These are phyloP conservation scores for Dendrostoma leiphaemia DNA, from an alignment of 2,329 filamentous ascomycete species.

Conservation along the genomic window DNA sequence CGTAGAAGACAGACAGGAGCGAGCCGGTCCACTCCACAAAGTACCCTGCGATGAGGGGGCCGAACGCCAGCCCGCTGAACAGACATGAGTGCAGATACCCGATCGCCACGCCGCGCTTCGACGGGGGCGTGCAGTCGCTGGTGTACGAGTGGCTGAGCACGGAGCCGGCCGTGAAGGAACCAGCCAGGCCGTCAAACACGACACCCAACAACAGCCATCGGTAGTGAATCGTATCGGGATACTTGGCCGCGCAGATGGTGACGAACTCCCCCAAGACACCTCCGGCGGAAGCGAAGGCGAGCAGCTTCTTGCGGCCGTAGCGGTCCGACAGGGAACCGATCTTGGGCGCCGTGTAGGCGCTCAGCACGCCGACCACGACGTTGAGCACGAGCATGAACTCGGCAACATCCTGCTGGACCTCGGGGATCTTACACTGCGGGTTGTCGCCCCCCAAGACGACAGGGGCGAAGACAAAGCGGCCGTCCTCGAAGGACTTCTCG, in stretches of 20 bases:
- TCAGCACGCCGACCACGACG: slow-evolving; percentile 72
- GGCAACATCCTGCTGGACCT: slow-evolving; percentile 74
- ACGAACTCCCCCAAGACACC: slow-evolving; percentile 72
- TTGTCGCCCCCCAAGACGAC: slow-evolving; percentile 69
- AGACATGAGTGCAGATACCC: slow-evolving; percentile 88
- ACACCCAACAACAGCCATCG: slow-evolving; percentile 76
- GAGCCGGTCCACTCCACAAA: slow-evolving; percentile 74
- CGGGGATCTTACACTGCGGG: slow-evolving; percentile 74
- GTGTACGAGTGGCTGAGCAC: slow-evolving; percentile 81
- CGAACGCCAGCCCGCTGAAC: slow-evolving; percentile 84
- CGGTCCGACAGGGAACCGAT: slow-evolving; percentile 84
- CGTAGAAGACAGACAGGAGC: slow-evolving; percentile 80
- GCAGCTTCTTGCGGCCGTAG: slow-evolving; percentile 73
- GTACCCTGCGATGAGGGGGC: slow-evolving; percentile 77
- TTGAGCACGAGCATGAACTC: slow-evolving; percentile 76
- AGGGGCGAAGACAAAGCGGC: slow-evolving; percentile 58
- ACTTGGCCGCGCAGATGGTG: slow-evolving; percentile 75
- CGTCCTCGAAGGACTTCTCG: slow-evolving; percentile 59
- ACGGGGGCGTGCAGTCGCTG: slow-evolving; percentile 81
- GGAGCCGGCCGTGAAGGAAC: slow-evolving; percentile 83
- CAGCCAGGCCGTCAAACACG: slow-evolving; percentile 77
- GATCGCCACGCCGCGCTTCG: slow-evolving; percentile 77
- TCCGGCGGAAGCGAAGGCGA: slow-evolving; percentile 73
- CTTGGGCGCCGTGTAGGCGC: slow-evolving; percentile 78
- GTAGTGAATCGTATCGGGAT: slow-evolving; percentile 70